Conservation (phyloP, 2,329 filamentous ascomycete species). For the Ophiocordyceps camponoti-leonardi region DNA sequence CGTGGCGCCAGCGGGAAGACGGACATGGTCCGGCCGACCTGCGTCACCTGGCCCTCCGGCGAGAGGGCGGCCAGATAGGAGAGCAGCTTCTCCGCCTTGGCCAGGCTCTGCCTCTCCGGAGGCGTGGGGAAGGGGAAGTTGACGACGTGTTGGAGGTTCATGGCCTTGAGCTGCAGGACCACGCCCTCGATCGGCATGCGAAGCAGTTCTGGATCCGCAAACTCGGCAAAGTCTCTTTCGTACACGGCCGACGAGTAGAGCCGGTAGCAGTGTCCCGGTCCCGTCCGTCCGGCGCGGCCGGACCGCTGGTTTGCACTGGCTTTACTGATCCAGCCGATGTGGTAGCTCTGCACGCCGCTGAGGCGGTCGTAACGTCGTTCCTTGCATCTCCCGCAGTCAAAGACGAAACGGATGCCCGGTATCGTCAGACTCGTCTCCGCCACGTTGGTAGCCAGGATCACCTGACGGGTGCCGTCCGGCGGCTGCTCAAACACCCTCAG, state of each 20-base stretch:
- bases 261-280: constrained; percentile 87
- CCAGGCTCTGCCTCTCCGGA: constrained; percentile 58
- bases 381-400: constrained; percentile 84
- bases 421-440: constrained; percentile 96
- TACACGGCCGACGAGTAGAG: constrained; percentile 91
- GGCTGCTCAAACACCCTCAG: constrained; percentile 75
- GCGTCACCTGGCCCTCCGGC: constrained; percentile 55
- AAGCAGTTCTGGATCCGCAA: constrained; percentile 74
- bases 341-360: constrained; percentile 88
- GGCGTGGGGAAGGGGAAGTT: constrained; percentile 95
- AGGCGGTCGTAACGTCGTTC: constrained; percentile 76
- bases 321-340: constrained; percentile 94
- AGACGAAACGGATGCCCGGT: constrained; percentile 86
- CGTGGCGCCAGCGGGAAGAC: constrained; percentile 81
- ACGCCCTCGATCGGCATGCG: constrained; percentile 86
- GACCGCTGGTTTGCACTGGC: constrained; percentile 83
- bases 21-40: constrained; percentile 65
- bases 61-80: constrained; percentile 72
- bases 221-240: constrained; percentile 73
- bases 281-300: constrained; percentile 88
- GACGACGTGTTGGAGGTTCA: constrained; percentile 77
- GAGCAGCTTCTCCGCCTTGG: constrained; percentile 72
- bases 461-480: constrained; percentile 66
- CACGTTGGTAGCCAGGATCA: constrained; percentile 89
- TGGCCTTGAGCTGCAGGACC: constrained; percentile 84